A percentile compares a stretch with the other conserved stretches of the same genome.
phyloP scores from a whole-genome alignment of 441 rosid species.

The Brassica balearica region DNA sequence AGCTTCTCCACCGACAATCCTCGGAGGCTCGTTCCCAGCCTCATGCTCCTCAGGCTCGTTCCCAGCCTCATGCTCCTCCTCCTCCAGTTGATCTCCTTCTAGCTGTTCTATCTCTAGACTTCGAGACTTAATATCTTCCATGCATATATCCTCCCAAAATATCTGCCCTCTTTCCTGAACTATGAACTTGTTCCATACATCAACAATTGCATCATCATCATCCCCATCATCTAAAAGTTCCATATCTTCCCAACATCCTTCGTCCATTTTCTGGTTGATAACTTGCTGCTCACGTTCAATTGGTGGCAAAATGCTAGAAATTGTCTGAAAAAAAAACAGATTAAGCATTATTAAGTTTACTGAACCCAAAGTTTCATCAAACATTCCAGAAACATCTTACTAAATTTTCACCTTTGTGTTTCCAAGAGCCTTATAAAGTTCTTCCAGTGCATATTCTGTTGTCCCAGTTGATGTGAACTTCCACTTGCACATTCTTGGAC shows the following conservation, averaged over 20 bases:
- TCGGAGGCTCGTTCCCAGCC: neutral
- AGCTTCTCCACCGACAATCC: neutral
- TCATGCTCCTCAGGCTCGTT: neutral
- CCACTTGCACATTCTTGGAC: constrained; percentile 1
- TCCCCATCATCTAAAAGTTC: neutral
- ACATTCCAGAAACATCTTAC: neutral
- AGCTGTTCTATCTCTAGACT: neutral
- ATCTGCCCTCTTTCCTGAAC: neutral
- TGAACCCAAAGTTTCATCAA: neutral
- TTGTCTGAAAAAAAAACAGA: neutral
- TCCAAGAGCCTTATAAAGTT: neutral
- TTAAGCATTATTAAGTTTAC: neutral
- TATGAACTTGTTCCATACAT: neutral
- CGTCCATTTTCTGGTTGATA: neutral
- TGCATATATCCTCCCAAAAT: neutral
- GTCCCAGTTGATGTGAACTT: neutral
- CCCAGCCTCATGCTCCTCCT: no score
- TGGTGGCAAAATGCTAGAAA: neutral
- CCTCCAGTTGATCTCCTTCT: neutral
- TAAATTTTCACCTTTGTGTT: neutral
- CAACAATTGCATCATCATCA: neutral
- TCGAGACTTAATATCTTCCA: neutral
- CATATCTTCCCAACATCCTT: neutral
- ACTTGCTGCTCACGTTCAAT: neutral
- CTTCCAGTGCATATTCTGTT: neutral